A percentile compares a stretch with the other conserved stretches of the same genome.
Conservation (phyloP, 768 basidiomycete species). For the Macrolepiota dolichaula region DNA sequence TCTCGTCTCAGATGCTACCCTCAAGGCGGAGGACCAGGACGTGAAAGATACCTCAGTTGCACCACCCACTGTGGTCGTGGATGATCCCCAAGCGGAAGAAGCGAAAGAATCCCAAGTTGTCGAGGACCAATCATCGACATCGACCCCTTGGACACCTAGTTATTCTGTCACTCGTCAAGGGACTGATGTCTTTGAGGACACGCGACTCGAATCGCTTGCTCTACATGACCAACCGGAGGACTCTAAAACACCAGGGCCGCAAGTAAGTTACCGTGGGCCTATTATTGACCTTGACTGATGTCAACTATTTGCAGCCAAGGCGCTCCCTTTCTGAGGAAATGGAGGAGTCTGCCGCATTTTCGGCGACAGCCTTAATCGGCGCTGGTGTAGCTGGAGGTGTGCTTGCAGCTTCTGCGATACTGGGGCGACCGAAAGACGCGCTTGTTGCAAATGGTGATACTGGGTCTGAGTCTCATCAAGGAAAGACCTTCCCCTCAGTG, state of each 20-base stretch:
- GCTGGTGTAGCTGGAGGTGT: background rate
- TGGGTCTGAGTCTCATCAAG: background rate
- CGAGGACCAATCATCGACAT: constrained; percentile 11
- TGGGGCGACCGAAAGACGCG: background rate
- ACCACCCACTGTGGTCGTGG: background rate
- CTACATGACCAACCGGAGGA: background rate
- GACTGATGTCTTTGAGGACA: constrained; percentile 3
- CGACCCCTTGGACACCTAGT: constrained; percentile 18
- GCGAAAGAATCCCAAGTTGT: background rate
- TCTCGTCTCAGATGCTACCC: background rate
- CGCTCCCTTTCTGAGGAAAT: constrained; percentile 3
- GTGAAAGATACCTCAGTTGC: background rate
- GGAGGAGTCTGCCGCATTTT: background rate
- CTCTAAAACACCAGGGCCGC: background rate
- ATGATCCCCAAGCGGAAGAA: constrained; percentile 2
- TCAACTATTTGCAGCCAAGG: background rate
- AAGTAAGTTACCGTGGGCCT: background rate
- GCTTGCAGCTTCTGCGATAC: background rate
- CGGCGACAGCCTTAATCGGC: constrained; percentile 5
- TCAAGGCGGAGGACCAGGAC: background rate
- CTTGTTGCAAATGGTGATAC: background rate
- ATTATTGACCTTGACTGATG: background rate
- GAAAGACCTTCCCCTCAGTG: constrained; percentile 1
- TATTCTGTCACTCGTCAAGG: constrained; percentile 20
- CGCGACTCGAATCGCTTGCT: background rate